Conservation (phyloP, 768 basidiomycete species). For the Boletus pseudo-olivaceus region DNA sequence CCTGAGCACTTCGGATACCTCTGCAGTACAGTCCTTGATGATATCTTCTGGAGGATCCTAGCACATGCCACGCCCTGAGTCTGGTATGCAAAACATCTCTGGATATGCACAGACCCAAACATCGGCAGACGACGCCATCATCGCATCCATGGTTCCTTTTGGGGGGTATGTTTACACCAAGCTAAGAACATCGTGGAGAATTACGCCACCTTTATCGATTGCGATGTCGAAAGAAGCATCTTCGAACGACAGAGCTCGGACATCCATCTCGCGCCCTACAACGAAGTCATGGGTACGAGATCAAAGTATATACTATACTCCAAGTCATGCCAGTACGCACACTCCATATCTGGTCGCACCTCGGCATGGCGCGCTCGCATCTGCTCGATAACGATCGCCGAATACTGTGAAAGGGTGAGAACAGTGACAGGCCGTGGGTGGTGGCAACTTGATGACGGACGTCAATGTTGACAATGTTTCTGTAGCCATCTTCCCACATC, state of each 20-base stretch:
- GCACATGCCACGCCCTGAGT: background rate
- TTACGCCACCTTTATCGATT: constrained; percentile 68
- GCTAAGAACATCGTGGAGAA: background rate
- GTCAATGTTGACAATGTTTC: constrained; percentile 74
- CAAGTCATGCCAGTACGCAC: constrained; percentile 34
- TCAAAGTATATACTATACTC: background rate
- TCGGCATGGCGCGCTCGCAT: constrained; percentile 57
- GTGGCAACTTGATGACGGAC: constrained; percentile 37
- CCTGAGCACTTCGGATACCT: constrained; percentile 77
- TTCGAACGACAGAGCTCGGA: constrained; percentile 59
- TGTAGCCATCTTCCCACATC: constrained; percentile 90
- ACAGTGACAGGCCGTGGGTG: background rate
- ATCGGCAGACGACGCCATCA: constrained; percentile 80
- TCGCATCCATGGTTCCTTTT: constrained; percentile 80
- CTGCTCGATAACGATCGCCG: constrained; percentile 66
- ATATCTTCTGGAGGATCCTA: constrained; percentile 75
- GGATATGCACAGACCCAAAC: constrained; percentile 58
- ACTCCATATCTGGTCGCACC: constrained; percentile 65
- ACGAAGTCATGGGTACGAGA: background rate
- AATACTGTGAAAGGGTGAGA: constrained; percentile 51
- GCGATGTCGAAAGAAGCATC: constrained; percentile 69
- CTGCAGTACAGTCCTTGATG: constrained; percentile 65
- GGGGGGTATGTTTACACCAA: background rate
- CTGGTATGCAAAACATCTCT: background rate
- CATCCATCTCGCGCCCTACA: constrained; percentile 82